These are phyloP conservation scores for Lactarius pseudohatsudake DNA, from an alignment of 768 basidiomycete species.

Conservation along the genomic window DNA sequence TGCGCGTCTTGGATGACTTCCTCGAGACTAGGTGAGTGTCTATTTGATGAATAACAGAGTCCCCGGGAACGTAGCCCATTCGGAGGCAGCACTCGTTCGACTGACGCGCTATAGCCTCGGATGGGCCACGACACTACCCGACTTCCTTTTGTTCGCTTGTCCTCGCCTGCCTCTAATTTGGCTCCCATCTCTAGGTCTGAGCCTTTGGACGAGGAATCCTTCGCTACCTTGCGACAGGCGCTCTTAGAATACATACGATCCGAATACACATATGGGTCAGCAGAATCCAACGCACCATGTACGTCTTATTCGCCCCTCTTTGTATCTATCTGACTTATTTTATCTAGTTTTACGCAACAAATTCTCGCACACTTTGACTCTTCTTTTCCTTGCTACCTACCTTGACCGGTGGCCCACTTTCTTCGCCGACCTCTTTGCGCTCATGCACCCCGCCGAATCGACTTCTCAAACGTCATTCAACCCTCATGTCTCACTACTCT, in stretches of 20 bases:
- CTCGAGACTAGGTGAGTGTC: constrained; percentile 73
- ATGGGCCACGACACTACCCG: neutral
- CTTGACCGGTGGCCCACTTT: constrained; percentile 83
- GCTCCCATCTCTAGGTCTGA: constrained; percentile 49
- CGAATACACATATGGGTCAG: constrained; percentile 83
- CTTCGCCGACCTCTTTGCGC: constrained; percentile 73
- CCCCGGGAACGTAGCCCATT: neutral
- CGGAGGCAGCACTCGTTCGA: neutral
- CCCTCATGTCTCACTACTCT: constrained; percentile 80
- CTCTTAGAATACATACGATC: constrained; percentile 80
- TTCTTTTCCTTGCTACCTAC: constrained; percentile 88
- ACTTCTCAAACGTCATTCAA: constrained; percentile 64
- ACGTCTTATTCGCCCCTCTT: constrained; percentile 38
- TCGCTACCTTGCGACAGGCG: constrained; percentile 71
- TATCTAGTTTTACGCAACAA: constrained; percentile 86
- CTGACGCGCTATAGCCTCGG: neutral
- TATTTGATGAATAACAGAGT: neutral
- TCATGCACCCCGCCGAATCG: constrained; percentile 63
- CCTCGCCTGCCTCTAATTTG: neutral
- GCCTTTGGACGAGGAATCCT: constrained; percentile 66
- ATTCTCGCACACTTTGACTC: constrained; percentile 85
- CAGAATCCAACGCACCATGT: constrained; percentile 83
- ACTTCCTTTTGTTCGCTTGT: neutral
- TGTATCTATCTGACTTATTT: constrained; percentile 26
- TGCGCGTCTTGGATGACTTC: constrained; percentile 79